Evolutionary conservation across 352 stramenopile species (phyloP), one percentile per base, ranked within the genome.

Genomic region (Globisporangium apiculatum): DNA sequence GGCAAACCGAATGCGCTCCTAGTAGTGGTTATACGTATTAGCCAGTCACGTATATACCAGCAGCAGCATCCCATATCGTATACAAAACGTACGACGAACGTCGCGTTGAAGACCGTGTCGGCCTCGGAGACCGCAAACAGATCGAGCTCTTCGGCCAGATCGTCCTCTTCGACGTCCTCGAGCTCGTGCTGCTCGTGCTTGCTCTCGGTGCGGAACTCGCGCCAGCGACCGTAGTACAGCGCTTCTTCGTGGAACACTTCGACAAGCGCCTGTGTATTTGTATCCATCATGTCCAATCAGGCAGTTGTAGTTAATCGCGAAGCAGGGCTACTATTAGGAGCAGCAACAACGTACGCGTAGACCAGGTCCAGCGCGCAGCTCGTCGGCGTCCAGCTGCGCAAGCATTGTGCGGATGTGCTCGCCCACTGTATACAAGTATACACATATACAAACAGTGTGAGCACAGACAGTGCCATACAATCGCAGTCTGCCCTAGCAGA

Each of bases 1-100:
- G 1, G 84, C 84, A 57, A 94, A 94, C 17, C 74, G 73, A 68
- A 92, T 94, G 55, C 84, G 84, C 53, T 92, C 83, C 79, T 89
- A 47, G 2, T 4, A 46, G n/a, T 7, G 38, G 35, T 10, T 6
- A 36, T 15, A 17, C 35, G 24, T 17, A 5, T 24, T 3, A 31
- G 24, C 3, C 24, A 31, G 49, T 43, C 5, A 38, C 11, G 11
- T 54, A 17, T 51, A 12, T 10, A 57, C 10, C 18, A 64, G 7
- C 52, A 50, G 14, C 38, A 50, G 15, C 9, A 58, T 18, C 53
- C 8, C 24, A 31, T 31, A 31, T 31, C 24, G 24, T 31, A 35
- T 14, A 24, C 24, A 18, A 40, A 46, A 36, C 72, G 48, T 60
- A 85, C 76, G 55, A 92, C 58, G 53, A 92, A 90, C 10, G 72